Base-by-base conservation (phyloP, 2,329 filamentous ascomycete genomes). In the Fusarium sp. region DNA sequence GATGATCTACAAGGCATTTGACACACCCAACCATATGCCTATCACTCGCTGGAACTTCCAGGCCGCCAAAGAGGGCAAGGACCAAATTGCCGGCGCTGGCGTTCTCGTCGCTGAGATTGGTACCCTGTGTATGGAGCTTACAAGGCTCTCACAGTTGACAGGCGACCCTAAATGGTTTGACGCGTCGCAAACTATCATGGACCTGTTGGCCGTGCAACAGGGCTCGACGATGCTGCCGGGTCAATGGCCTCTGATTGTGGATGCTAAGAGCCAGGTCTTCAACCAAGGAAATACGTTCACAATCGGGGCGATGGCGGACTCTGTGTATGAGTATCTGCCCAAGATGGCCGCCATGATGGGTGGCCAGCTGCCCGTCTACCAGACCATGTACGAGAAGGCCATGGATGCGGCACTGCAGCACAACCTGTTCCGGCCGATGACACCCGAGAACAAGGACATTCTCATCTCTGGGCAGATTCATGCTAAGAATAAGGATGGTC, bases 251-350 rank as follows among this genome's bases (percentile, higher is more conserved):
- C 27, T 75, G 23, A 57, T 68, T 13, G 71, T 73, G n/a, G 64
- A 75, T 40, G 71, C 73, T 9, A 71, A 69, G 58, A 64, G 67
- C 23, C 58, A 67, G 23, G 54, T 74, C 9, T 75, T 75, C 27
- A 74, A 75, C 25, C 46, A 62, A 14, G 73, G 73, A 2, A 40
- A 58, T 4, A 62, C 60, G 1, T 92, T 83, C 62, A 83, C 83
- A 0, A 76, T 87, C 2, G 85, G 85, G 13, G 85, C 81, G 4
- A 78, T 83, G 67, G 79, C 78, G n/a, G 82, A 85, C 62, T 84
- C 77, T 82, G 82, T 69, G 66, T 97, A 96, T 80, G 93, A 97
- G 80, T 97, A 97, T 75, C 86, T 97, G 20, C 90, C 97, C 78
- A 97, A 97, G 83, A 96, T 96, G 92, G 96, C 90, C 72, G 70